Conservation (phyloP, 2,329 filamentous ascomycete genomes). For the Ceratocystis harringtonii region DNA sequence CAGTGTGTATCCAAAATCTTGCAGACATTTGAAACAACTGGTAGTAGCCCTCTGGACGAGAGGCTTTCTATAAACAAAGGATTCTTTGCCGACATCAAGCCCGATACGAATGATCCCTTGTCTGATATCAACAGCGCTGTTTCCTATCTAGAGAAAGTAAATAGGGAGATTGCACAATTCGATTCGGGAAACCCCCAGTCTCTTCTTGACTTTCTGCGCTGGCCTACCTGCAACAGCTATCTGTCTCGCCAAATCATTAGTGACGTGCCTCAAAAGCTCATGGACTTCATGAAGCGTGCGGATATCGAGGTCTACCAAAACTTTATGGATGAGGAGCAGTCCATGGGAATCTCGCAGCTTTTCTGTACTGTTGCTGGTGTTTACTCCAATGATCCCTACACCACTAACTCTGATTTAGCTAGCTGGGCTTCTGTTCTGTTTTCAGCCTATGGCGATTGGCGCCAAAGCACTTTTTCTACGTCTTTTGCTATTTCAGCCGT, state of each 20-base stretch:
- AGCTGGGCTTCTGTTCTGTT: constrained; percentile 12
- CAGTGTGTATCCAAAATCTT: constrained; percentile 3
- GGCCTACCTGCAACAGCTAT: constrained; percentile 13
- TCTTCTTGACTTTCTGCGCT: constrained; percentile 10
- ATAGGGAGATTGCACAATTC: not conserved
- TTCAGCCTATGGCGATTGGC: constrained; percentile 9
- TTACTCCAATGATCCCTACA: constrained; percentile 5
- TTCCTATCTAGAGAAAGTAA: not conserved
- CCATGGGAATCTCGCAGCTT: not conserved
- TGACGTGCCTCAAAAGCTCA: not conserved
- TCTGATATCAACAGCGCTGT: not conserved
- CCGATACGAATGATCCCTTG: not conserved
- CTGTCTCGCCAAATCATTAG: constrained; percentile 6
- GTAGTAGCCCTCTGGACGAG: not conserved
- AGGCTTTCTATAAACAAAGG: not conserved
- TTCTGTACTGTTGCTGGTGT: constrained; percentile 6
- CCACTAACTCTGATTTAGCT: constrained; percentile 10
- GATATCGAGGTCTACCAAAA: not conserved
- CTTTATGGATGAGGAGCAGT: not conserved
- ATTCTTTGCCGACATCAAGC: constrained; percentile 6
- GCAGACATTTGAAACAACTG: not conserved
- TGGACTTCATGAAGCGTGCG: constrained; percentile 3
- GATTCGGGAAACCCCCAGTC: not conserved
- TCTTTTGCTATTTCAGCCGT: constrained; percentile 9
- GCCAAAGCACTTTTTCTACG: constrained; percentile 5